phyloP scores from a whole-genome alignment of 2,329 filamentous ascomycete genomes.

The Tolypocladium guangdongense region DNA sequence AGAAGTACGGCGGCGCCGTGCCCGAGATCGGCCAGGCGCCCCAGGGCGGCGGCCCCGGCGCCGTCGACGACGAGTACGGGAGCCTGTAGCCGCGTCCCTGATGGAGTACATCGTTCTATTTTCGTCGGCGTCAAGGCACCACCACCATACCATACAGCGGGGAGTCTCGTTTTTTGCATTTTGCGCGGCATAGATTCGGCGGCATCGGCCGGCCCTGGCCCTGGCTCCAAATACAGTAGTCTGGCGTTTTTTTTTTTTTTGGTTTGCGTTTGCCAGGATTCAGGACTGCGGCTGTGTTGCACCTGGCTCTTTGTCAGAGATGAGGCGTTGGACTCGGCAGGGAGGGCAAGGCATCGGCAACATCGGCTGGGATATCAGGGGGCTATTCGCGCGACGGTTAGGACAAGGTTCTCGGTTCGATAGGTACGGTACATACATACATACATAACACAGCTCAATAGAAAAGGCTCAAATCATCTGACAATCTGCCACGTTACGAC shows the following conservation, averaged over 20 bases:
- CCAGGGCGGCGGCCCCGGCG: neutral
- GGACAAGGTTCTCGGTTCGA: neutral
- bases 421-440: neutral
- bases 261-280: no score
- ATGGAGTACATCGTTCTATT: neutral
- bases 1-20: constrained; percentile 1
- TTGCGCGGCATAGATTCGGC: neutral
- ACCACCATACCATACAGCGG: neutral
- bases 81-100: neutral
- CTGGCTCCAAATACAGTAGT: neutral
- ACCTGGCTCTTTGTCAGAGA: neutral
- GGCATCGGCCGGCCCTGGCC: neutral
- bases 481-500: neutral
- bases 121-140: neutral
- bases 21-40: constrained; percentile 17
- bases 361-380: neutral
- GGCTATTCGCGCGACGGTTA: neutral
- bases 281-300: neutral
- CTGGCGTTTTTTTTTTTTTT: neutral
- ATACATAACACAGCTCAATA: neutral
- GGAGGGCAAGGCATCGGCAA: neutral
- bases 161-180: neutral
- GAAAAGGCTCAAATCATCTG: neutral
- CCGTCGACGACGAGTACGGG: neutral
- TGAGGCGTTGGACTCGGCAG: neutral